These are phyloP conservation scores for Daldinia sp. DNA, from an alignment of 2,329 filamentous ascomycete genomes.

Conservation along the genomic window DNA sequence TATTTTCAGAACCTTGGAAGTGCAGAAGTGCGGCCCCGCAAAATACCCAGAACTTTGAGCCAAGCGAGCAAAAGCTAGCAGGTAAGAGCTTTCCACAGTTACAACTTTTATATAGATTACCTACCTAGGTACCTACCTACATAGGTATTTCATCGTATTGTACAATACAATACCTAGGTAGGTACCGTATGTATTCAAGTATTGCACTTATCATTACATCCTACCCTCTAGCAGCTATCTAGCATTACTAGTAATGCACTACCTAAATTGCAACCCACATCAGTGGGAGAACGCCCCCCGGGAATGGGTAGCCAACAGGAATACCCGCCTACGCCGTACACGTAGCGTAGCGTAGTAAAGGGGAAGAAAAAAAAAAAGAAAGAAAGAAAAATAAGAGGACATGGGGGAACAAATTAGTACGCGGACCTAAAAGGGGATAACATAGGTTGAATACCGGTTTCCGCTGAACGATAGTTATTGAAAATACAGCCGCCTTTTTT, in stretches of 20 bases:
- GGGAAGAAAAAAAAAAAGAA: too few species aligned
- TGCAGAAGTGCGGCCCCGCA: conserved; percentile 11
- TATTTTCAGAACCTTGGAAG: too few species aligned
- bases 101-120: too few species aligned
- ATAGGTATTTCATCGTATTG: too few species aligned
- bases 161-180: too few species aligned
- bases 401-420: too few species aligned
- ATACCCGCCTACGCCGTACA: conserved; percentile 23
- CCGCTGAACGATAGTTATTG: not conserved
- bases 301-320: conserved; percentile 25
- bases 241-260: too few species aligned
- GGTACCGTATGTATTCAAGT: too few species aligned
- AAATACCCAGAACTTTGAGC: conserved; percentile 11
- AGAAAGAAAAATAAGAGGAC: not conserved
- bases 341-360: conserved; percentile 16
- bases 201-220: too few species aligned
- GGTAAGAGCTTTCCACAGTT: not conserved
- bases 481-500: not conserved
- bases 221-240: too few species aligned
- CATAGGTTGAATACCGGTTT: not conserved
- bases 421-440: not conserved
- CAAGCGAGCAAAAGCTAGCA: not conserved
- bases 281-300: not conserved
- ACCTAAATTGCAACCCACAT: conserved; percentile 7
- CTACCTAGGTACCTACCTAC: not conserved